Evolutionary conservation across 1,284 basidiomycete species (phyloP).

Genomic region (Cutaneotrichosporon sp.): DNA sequence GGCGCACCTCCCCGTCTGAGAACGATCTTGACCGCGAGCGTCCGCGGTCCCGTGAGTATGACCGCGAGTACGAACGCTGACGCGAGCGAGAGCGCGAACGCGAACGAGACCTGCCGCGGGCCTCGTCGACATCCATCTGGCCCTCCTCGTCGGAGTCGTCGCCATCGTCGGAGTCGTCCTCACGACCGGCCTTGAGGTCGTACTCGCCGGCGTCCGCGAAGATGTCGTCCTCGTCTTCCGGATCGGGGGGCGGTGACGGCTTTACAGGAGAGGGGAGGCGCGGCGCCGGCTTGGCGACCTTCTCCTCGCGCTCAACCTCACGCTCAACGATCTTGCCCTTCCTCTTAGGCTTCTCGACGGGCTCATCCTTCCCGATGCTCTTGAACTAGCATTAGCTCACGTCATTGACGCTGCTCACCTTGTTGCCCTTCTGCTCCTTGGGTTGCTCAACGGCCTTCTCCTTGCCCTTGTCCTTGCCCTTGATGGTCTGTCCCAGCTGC

Average conservation of each 20-base stretch:
- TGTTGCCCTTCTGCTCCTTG: not conserved
- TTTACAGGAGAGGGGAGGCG: constrained; percentile 8
- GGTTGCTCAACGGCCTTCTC: not conserved
- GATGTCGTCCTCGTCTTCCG: constrained; percentile 62
- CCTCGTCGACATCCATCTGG: constrained; percentile 7
- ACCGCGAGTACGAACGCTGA: not conserved
- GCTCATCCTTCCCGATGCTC: constrained; percentile 36
- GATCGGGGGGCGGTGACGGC: constrained; percentile 14
- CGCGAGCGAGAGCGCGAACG: constrained; percentile 9
- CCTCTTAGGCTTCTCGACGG: constrained; percentile 30
- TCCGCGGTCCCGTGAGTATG: not conserved
- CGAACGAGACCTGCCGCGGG: constrained; percentile 10
- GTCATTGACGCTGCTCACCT: constrained; percentile 29
- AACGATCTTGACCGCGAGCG: not conserved
- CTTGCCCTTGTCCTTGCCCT: constrained; percentile 11
- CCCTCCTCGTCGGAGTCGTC: constrained; percentile 21
- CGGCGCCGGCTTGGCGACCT: constrained; percentile 14
- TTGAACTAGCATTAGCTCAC: constrained; percentile 42
- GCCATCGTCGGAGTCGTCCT: constrained; percentile 40
- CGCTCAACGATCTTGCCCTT: constrained; percentile 5
- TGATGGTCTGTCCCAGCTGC: constrained; percentile 43
- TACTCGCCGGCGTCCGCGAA: constrained; percentile 86
- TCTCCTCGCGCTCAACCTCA: constrained; percentile 21
- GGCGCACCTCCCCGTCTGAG: not conserved
- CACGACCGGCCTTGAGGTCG: constrained; percentile 59